Evolutionary conservation across 1,284 basidiomycete species (phyloP).

Genomic region (Phlebopus sp.): DNA sequence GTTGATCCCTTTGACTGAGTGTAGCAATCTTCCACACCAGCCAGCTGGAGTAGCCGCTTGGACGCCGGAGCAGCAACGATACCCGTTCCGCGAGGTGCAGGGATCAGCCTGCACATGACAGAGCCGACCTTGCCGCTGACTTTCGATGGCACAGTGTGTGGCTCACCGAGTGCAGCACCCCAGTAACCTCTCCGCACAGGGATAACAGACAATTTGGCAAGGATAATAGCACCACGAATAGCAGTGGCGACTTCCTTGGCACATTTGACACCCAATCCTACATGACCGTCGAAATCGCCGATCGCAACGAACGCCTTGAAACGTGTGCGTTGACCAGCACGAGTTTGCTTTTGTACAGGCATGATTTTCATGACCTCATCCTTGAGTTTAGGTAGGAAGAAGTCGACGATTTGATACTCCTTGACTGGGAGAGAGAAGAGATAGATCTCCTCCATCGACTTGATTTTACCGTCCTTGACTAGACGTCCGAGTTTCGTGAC

Average conservation of each 20-base stretch:
- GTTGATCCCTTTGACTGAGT: slow-evolving; percentile 98
- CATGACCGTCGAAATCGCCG: slow-evolving; percentile 97
- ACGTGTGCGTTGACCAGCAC: slow-evolving; percentile 98
- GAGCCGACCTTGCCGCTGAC: slow-evolving; percentile 98
- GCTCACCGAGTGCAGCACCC: slow-evolving; percentile 98
- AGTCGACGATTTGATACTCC: slow-evolving; percentile 97
- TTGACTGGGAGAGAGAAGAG: slow-evolving; percentile 99
- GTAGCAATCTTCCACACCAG: slow-evolving; percentile 95
- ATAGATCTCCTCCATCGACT: slow-evolving; percentile 99
- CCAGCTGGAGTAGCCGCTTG: slow-evolving; percentile 96
- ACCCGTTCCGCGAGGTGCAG: slow-evolving; percentile 98
- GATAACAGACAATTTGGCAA: slow-evolving; percentile 93
- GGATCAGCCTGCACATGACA: slow-evolving; percentile 99
- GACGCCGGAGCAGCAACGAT: slow-evolving; percentile 98
- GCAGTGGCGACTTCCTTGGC: slow-evolving; percentile 99
- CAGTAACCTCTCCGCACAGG: slow-evolving; percentile 99
- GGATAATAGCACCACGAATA: slow-evolving; percentile 97
- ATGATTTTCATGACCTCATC: slow-evolving; percentile 99
- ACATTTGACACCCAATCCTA: slow-evolving; percentile 99
- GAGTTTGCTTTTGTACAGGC: slow-evolving; percentile 99
- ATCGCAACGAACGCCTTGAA: slow-evolving; percentile 99
- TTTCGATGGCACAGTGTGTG: slow-evolving; percentile 99
- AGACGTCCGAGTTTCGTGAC: slow-evolving; percentile 99
- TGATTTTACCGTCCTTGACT: slow-evolving; percentile 99
- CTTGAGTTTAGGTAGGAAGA: slow-evolving; percentile 97